Percentiles rank a stretch among this genome's conserved stretches.
phyloP scores from a whole-genome alignment of 768 basidiomycete species.

The Russula griseocarnosa region DNA sequence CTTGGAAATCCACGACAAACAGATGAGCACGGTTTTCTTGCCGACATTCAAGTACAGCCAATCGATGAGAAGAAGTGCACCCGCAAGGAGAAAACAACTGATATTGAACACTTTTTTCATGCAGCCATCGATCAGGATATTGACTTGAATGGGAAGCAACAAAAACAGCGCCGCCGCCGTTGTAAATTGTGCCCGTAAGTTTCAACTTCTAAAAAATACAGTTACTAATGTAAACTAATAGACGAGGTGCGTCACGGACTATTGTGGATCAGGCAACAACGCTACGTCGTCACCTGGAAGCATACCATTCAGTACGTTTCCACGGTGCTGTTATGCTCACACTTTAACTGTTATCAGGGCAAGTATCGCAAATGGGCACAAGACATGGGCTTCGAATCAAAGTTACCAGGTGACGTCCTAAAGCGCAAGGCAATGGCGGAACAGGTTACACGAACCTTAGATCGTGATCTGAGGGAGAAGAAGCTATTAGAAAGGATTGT shows the following conservation, averaged over 20 bases:
- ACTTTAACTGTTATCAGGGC: not conserved
- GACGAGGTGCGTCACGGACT: not conserved
- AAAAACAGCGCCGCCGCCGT: not conserved
- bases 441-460: not conserved
- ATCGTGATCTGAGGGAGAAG: not conserved
- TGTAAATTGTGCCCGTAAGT: not conserved
- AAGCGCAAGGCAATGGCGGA: not conserved
- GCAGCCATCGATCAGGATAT: not conserved
- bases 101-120: not conserved
- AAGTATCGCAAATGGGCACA: not conserved
- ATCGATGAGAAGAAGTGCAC: not conserved
- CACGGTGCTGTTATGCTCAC: too few species aligned
- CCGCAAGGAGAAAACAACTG: not conserved
- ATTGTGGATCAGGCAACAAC: not conserved
- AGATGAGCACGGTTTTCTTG: not conserved
- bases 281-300: not conserved
- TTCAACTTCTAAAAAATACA: too few species aligned
- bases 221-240: not conserved
- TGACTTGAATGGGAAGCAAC: too few species aligned
- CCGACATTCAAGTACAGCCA: not conserved
- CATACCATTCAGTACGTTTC: not conserved
- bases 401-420: not conserved
- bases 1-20: not conserved
- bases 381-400: not conserved
- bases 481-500: not conserved